Base-by-base conservation (phyloP, 257 asterid genomes). In the Nicotiana undulata region DNA sequence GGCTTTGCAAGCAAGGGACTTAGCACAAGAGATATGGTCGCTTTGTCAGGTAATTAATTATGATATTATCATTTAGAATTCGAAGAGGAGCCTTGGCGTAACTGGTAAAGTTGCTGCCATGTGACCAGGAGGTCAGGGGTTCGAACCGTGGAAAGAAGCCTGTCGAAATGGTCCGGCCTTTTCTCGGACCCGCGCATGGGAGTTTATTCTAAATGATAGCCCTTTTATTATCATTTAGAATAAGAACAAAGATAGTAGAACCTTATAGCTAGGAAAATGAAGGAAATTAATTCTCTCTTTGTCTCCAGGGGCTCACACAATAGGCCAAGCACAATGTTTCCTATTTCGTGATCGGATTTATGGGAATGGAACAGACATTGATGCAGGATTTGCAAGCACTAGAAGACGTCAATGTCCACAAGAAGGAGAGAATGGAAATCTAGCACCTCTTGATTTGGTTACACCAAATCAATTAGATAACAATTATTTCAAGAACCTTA, bases 361-460 rank as follows among this genome's bases (percentile, higher is more conserved):
- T 83, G 68, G 86, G 85, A 88, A 89, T 8, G 87, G 83, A 3
- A 81, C 88, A 1, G 83, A 86, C 60, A 86, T 88, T 8, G 85
- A 89, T 20, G 75, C 87, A 0, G 81, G 84, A 1, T 89, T 87
- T 11, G 90, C 87, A 0, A 75, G 82, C 82, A 77, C 85, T 3
- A 46, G 89, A 66, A 66, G 26, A 66, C 52, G 28, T 66, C 51
- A 6, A 0, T 65, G 75, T 65, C 75, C 75, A 31, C 20, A 77
- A 86, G 26, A 34, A 34, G 40, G 40, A 6, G 9, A 37, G 7
- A 81, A 86, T 78, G 1, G 60, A 16, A 65, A 65, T 7, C 16
- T 85, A 83, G 90, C 90, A 10, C 76, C 90, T 3, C 87, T 85
- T 7, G 92, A 89, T 79, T 79, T 87, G 85, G 92, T 87, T 68